A percentile compares a stretch with the other conserved stretches of the same genome.
These are phyloP conservation scores for Lophiotrema nucula DNA, from an alignment of 495 filamentous ascomycete species.

Conservation along the genomic window DNA sequence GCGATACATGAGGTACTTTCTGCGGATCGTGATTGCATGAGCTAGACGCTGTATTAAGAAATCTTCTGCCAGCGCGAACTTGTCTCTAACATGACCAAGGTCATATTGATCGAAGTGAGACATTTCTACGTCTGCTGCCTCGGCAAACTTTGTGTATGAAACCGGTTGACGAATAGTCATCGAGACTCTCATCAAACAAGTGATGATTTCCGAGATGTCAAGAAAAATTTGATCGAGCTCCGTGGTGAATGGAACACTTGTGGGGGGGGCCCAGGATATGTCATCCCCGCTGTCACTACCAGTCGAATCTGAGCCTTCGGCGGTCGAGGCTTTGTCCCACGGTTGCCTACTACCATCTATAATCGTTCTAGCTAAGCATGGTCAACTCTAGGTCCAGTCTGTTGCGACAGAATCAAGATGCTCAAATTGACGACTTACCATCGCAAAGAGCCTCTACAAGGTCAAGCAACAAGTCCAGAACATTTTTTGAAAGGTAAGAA, in stretches of 20 bases:
- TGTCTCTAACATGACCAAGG: constrained; percentile 11
- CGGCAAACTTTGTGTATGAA: constrained; percentile 13
- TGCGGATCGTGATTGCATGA: constrained; percentile 12
- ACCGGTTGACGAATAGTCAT: constrained; percentile 22
- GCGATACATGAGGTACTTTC: constrained; percentile 19
- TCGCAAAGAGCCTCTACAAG: constrained; percentile 16
- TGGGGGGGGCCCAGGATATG: too few relatives aligned
- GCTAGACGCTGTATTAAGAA: constrained; percentile 5
- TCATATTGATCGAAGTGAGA: constrained; percentile 14
- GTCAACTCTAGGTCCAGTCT: too few relatives aligned
- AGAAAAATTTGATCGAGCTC: constrained; percentile 14
- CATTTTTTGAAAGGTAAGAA: constrained; percentile 44
- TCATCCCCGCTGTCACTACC: not conserved
- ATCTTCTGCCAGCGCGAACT: constrained; percentile 12
- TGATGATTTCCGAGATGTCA: constrained; percentile 16
- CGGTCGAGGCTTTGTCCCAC: constrained; percentile 7
- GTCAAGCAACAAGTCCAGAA: constrained; percentile 39
- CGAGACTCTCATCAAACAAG: constrained; percentile 20
- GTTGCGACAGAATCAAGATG: too few relatives aligned
- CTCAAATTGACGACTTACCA: too few relatives aligned
- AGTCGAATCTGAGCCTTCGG: constrained; percentile 3
- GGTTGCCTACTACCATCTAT: not conserved
- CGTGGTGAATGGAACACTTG: too few relatives aligned
- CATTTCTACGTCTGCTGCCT: not conserved
- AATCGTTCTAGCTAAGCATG: constrained; percentile 7